These are phyloP conservation scores for Juglanconis juglandina DNA, from an alignment of 2,329 filamentous ascomycete species.

Conservation along the genomic window DNA sequence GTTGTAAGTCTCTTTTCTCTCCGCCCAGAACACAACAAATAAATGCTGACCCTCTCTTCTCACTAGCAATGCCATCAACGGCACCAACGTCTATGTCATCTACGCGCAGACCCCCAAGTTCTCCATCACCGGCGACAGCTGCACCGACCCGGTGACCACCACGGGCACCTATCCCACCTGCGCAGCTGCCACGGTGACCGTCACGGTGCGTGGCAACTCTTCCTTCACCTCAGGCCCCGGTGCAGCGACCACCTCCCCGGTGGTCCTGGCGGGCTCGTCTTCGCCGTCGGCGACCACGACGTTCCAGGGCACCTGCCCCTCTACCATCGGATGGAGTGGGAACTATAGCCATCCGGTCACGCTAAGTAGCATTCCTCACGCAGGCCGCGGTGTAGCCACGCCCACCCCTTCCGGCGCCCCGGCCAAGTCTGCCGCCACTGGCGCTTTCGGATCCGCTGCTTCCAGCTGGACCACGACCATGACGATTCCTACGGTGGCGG, in stretches of 20 bases:
- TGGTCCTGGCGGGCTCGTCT: neutral
- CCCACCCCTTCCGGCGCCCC: neutral
- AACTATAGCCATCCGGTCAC: conserved; percentile 16
- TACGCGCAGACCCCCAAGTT: conserved; percentile 40
- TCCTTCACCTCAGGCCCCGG: conserved; percentile 5
- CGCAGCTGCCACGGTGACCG: conserved; percentile 22
- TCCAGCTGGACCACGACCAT: neutral
- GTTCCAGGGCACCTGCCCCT: conserved; percentile 13
- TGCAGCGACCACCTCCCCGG: neutral
- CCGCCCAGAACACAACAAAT: neutral
- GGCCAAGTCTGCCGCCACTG: neutral
- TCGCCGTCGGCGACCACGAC: conserved; percentile 2
- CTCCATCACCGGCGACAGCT: conserved; percentile 29
- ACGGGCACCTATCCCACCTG: conserved; percentile 24
- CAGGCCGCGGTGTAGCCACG: conserved; percentile 10
- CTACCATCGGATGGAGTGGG: conserved; percentile 17
- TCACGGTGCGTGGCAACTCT: conserved; percentile 19
- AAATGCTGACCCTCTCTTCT: neutral
- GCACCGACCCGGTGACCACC: conserved; percentile 23
- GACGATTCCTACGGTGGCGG: neutral
- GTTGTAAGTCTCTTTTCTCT: conserved; percentile 25
- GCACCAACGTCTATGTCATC: conserved; percentile 42
- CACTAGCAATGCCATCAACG: conserved; percentile 40
- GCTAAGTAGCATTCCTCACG: conserved; percentile 15
- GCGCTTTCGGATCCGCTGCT: neutral